phyloP scores from a whole-genome alignment of 2,329 filamentous ascomycete genomes.

The Penicillium corylophilum region DNA sequence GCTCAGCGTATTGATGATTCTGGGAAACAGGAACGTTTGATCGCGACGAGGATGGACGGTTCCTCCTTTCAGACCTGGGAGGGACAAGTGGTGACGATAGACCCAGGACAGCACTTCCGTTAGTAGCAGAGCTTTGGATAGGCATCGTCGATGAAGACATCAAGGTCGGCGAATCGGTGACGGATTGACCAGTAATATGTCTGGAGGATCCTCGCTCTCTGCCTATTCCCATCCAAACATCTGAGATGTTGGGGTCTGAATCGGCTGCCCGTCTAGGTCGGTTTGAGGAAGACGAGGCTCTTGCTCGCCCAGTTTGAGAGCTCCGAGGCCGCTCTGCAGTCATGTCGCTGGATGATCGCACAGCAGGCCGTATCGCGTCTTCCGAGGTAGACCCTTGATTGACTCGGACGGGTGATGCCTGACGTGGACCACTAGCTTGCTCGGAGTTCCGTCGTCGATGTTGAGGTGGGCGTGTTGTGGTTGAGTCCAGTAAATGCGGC shows the following conservation, averaged over 20 bases:
- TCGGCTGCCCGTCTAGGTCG: conserved; percentile 34
- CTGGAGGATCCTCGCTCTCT: conserved; percentile 25
- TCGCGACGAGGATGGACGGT: conserved; percentile 34
- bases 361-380: conserved; percentile 31
- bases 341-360: conserved; percentile 39
- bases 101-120: conserved; percentile 7
- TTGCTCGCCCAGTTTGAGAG: conserved; percentile 25
- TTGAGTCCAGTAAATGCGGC: conserved; percentile 36
- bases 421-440: conserved; percentile 30
- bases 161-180: conserved; percentile 25
- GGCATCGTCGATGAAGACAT: conserved; percentile 4
- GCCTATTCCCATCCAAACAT: conserved; percentile 23
- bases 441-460: conserved; percentile 41
- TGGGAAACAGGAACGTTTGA: conserved; percentile 27
- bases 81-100: conserved; percentile 23
- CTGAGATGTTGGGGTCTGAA: conserved; percentile 31
- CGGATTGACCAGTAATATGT: conserved; percentile 22
- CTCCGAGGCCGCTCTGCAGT: conserved; percentile 30
- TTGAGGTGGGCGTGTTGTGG: conserved; percentile 20
- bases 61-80: conserved; percentile 20
- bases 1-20: conserved; percentile 59
- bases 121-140: conserved; percentile 4
- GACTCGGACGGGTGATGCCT: conserved; percentile 35
- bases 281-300: conserved; percentile 25
- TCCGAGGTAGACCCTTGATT: conserved; percentile 37